Evolutionary conservation across 345 rosid species (phyloP).

Genomic region (Eucalyptus sideroxylon): DNA sequence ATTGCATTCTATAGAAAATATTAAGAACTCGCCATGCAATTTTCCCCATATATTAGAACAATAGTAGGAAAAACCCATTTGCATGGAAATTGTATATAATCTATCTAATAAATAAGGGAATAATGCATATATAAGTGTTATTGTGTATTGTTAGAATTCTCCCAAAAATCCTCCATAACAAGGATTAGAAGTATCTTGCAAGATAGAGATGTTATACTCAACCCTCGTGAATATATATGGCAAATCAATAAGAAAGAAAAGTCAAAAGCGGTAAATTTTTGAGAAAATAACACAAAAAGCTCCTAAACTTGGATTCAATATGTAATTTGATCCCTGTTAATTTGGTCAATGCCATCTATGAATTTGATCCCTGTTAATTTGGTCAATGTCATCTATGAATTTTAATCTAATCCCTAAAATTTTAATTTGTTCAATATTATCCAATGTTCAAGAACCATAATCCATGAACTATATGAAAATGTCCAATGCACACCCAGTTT

Average conservation of each 20-base stretch:
- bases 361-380: too few relatives aligned
- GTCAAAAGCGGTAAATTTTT: too few relatives aligned
- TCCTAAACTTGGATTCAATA: too few relatives aligned
- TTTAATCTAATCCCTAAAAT: accelerated
- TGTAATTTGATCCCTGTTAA: too few relatives aligned
- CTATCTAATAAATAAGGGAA: neutral
- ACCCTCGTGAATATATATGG: neutral
- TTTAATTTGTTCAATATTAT: too few relatives aligned
- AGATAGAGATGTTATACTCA: neutral
- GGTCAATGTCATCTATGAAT: accelerated
- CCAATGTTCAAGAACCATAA: accelerated
- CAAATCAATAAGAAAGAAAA: neutral
- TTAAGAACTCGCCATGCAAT: neutral
- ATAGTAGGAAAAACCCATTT: neutral
- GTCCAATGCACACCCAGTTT: too few relatives aligned
- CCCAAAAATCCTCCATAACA: neutral
- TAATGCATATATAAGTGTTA: neutral
- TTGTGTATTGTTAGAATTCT: neutral
- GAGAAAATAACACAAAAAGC: too few relatives aligned
- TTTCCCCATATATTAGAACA: neutral
- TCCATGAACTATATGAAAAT: too few relatives aligned
- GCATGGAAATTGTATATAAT: neutral
- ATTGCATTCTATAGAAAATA: neutral
- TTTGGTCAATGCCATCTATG: accelerated
- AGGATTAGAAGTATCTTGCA: neutral